Conservation (phyloP, 371 early-diverging fungal genomes). For the Smittium mucronatum region DNA sequence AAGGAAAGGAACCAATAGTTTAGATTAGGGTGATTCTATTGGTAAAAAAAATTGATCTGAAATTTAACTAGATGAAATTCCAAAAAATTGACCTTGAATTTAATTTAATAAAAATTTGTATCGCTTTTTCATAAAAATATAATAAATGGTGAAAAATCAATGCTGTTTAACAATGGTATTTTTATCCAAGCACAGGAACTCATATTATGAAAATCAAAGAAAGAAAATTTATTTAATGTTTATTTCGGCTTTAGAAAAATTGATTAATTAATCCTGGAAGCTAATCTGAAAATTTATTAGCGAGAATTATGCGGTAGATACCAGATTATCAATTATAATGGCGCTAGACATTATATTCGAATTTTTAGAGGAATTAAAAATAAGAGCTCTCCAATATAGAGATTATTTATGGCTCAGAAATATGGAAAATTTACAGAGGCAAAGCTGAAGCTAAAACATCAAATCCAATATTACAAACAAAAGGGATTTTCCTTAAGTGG, state of each 20-base stretch:
- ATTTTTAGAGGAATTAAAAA: conserved; percentile 4
- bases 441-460: neutral
- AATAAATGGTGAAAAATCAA: conserved; percentile 7
- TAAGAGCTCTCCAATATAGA: neutral
- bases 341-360: neutral
- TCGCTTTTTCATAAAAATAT: neutral
- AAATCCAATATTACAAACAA: neutral
- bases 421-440: conserved; percentile 6
- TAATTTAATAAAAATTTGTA: neutral
- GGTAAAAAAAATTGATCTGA: neutral
- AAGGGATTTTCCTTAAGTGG: conserved; percentile 6
- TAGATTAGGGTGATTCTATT: neutral
- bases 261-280: conserved; percentile 7
- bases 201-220: neutral
- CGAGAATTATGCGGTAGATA: neutral
- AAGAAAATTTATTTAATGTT: neutral
- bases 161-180: neutral
- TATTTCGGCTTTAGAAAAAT: conserved; percentile 1
- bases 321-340: neutral
- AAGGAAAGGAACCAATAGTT: neutral
- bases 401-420: conserved; percentile 4
- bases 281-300: neutral
- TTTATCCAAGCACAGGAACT: neutral
- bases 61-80: conserved; percentile 1
- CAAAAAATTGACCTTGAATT: neutral